Base-by-base conservation (phyloP, 23 red algal genomes). In the Gracilariopsis chorda region DNA sequence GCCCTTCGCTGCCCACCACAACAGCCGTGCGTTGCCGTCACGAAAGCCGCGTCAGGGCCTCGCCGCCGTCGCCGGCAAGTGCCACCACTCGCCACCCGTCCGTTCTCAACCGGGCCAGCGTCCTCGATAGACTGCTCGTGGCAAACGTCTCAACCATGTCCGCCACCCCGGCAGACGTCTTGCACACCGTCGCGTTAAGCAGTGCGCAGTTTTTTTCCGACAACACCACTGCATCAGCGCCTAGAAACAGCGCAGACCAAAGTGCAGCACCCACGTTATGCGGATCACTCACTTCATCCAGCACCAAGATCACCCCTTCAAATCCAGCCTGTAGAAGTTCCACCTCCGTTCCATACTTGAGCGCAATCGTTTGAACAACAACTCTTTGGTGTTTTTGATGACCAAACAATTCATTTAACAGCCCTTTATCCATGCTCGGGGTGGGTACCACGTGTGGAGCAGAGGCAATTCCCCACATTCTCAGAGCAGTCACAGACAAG, bases 261-360 rank as follows among this genome's bases (percentile, higher is more conserved):
- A 96, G 51, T 28, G 96, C 61, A 25, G 97, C 94, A 45, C 97
- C 97, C 4, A 92, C 61, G 59, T 99, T 99, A 42, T 95, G 91
- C 72, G 97, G 97, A 59, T 99, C 97, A 23, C 37, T 82, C 7
- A 96, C 88, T 63, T 95, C 93, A 80, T 99, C 97, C 60, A 99
- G 61, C 23, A 87, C 93, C 83, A 99, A 40, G 48, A 73, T 36
- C 67, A 73, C 67, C n/a, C 67, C 67, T 21, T 48, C 63, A 17
- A 40, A 30, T 16, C 51, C 84, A n/a, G n/a, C n/a, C n/a, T n/a
- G n/a, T 56, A 74, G 20, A n/a, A 98, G 83, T 44, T 70, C 77
- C 34, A 42, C 48, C 32, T 94, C 56, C 7, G 82, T 51, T 39
- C 87, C 88, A 35, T 77, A 78, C 17, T 93, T 89, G 24, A 95